These are phyloP conservation scores for Bothriochloa decipiens DNA, from an alignment of 176 grass and related monocot species.

Conservation along the genomic window DNA sequence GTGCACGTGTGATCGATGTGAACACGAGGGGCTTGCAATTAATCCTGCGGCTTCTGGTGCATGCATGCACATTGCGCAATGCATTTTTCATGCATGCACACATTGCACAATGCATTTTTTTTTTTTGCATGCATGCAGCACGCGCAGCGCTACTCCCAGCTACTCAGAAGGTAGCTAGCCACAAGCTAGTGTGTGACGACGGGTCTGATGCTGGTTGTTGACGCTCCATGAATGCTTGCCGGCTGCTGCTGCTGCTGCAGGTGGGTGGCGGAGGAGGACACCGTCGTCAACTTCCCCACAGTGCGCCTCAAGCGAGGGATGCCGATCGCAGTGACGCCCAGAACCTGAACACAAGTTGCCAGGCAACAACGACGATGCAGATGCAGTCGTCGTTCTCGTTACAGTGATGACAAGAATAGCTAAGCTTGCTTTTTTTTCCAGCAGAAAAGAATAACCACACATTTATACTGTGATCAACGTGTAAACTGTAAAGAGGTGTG, in stretches of 20 bases:
- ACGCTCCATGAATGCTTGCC: background rate
- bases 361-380: too few species aligned
- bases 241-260: conserved; percentile 40
- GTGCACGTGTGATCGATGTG: background rate
- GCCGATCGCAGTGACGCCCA: conserved; percentile 40
- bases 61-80: background rate
- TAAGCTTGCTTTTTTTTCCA: background rate
- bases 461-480: too few species aligned
- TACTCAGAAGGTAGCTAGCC: background rate
- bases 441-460: background rate
- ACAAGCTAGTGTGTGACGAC: background rate
- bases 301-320: conserved; percentile 57
- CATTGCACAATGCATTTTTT: background rate
- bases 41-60: background rate
- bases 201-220: background rate
- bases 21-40: background rate
- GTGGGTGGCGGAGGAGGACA: conserved; percentile 53
- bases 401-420: background rate
- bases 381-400: too few species aligned
- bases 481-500: too few species aligned
- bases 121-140: background rate
- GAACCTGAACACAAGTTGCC: background rate
- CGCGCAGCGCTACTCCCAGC: background rate
- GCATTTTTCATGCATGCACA: background rate
- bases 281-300: conserved; percentile 56